Base-by-base conservation (phyloP, 148 eudicot species). In the Diospyros kaki region DNA sequence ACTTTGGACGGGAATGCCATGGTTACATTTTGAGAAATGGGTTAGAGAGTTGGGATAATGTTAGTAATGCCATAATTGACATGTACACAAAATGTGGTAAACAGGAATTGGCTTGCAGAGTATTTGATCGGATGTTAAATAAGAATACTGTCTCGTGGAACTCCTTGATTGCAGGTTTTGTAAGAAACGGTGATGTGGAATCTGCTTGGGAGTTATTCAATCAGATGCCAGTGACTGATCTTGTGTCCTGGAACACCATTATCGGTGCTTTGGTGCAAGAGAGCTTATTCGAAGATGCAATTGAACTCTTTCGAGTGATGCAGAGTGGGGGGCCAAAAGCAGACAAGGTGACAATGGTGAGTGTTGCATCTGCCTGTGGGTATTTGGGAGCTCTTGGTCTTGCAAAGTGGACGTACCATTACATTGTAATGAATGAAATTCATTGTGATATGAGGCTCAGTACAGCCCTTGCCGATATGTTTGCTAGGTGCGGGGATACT, bases 101-200 rank as follows among this genome's bases (percentile, higher is more conserved):
- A 11, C 79, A 75, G 64, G 76, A 73, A 48, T 38, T 15, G 68
- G 88, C 85, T 28, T 17, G 79, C n/a, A 74, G 59, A 69, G 74
- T 82, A 50, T 85, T 85, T 61, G 83, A 85, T 58, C 73, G 53
- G 11, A 79, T 82, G 75, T 9, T 70, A 8, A 66, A 68, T n/a
- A 85, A 75, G 76, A 82, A 75, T 1, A 64, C 80, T n/a, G 80
- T 85, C 56, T 85, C 84, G 4, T 82, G 81, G 83, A 85, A 81
- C 63, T 64, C 74, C n/a, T 62, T 85, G 54, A 77, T 85, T 3
- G 77, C 83, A 1, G 85, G 83, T 58, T 80, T 75, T 53, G 64
- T 73, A 0, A 74, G 79, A 55, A 74, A 78, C 18, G 74, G 75
- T 40, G 60, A 77, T 42, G 4, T 82, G 59, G 83, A 69, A 1